Conservation (phyloP, 192 early-diverging fungal species). For the Nowakowskiella sp. region DNA sequence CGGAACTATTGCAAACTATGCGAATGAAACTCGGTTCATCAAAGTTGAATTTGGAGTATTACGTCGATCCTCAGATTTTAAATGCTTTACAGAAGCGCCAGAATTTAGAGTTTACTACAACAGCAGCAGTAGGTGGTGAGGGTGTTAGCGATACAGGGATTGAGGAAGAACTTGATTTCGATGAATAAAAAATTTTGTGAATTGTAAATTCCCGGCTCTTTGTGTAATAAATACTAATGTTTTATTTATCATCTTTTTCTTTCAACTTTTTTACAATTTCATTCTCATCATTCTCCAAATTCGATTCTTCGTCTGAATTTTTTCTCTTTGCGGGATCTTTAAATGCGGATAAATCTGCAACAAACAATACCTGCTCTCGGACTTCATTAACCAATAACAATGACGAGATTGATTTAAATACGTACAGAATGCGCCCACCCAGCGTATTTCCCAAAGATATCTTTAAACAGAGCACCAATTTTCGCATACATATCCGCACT, state of each 20-base stretch:
- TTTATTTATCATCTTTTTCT: neutral
- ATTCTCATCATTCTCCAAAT: conserved; percentile 12
- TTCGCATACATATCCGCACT: conserved; percentile 57
- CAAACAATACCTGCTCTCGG: neutral
- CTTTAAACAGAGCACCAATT: conserved; percentile 63
- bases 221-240: too few species aligned
- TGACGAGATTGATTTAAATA: neutral
- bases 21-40: conserved; percentile 11
- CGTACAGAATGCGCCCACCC: conserved; percentile 43
- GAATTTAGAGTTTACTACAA: too few species aligned
- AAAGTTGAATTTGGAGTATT: conserved; percentile 31
- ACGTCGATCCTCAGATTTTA: conserved; percentile 12
- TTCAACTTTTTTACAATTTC: neutral
- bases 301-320: conserved; percentile 17
- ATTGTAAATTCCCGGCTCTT: too few species aligned
- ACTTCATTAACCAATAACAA: neutral
- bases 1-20: conserved; percentile 23
- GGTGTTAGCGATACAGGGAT: too few species aligned
- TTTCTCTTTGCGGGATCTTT: too few species aligned
- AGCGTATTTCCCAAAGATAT: conserved; percentile 67
- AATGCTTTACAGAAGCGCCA: too few species aligned
- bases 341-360: neutral
- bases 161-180: too few species aligned
- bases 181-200: too few species aligned
- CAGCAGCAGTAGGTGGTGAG: too few species aligned